Base-by-base conservation (phyloP, 768 basidiomycete genomes). In the Kwoniella bestiolae region DNA sequence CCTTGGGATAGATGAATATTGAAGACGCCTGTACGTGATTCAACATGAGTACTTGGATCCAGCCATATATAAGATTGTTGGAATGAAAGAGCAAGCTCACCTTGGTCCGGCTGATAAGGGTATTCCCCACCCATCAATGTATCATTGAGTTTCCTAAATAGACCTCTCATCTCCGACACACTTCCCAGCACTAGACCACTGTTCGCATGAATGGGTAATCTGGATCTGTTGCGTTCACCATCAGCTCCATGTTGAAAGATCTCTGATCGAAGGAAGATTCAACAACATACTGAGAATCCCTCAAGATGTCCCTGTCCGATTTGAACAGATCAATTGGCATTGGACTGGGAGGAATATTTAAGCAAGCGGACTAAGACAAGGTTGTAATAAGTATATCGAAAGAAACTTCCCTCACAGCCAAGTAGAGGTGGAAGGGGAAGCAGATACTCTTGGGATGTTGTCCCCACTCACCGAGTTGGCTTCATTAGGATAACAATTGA, bases 401-500 rank as follows among this genome's bases (percentile, higher is more conserved):
- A 7, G 14, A 6, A 5, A 6, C 14, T 5, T 8, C 14, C 45
- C 14, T 5, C 6, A 21, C 14, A 9, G n/a, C 45, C 23, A 21
- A 47, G 6, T 16, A 8, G 45, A 41, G 45, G n/a, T n/a, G n/a
- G n/a, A n/a, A n/a, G n/a, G n/a, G n/a, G n/a, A n/a, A n/a, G n/a
- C n/a, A n/a, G n/a, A n/a, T n/a, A n/a, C n/a, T n/a, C 12, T 41
- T 41, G 38, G 4, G 38, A 41, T 41, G 18, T 11, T 41, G 38
- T 14, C 38, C 12, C 38, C 38, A 51, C 50, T 29, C 14, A 51
- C 50, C 6, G 50, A 51, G 14, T 51, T 51, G 21, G 21, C 21
- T 26, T 25, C 25, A 51, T 51, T 51, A 51, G 50, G 50, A 21
- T 26, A 51, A 29, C 50, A 51, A 51, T 51, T 51, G 26, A 51